A percentile compares a stretch with the other conserved stretches of the same genome.
These are phyloP conservation scores for Babesia caballi DNA, from an alignment of 169 alveolate species.

Conservation along the genomic window DNA sequence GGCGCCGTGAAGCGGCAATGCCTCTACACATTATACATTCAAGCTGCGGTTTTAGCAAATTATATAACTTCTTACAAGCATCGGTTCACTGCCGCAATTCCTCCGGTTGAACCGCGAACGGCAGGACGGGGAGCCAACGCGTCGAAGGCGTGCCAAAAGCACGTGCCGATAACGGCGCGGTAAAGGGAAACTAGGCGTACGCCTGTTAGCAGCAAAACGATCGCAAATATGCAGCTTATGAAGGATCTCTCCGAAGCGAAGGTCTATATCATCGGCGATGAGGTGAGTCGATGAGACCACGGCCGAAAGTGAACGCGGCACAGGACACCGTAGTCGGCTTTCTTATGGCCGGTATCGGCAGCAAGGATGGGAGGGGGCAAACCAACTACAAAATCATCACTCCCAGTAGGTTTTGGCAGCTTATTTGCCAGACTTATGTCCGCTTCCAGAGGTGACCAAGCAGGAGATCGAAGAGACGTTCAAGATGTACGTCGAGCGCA, in stretches of 20 bases:
- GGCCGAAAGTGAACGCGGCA: neutral
- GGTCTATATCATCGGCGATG: constrained; percentile 76
- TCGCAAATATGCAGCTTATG: constrained; percentile 40
- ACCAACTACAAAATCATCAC: constrained; percentile 71
- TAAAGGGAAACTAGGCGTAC: no score
- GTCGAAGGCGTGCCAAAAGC: no score
- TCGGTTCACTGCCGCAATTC: no score
- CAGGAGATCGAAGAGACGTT: constrained; percentile 71
- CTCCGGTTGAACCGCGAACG: no score
- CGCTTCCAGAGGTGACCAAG: constrained; percentile 62
- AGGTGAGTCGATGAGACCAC: constrained; percentile 41
- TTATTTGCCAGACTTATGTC: neutral
- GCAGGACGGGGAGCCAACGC: no score
- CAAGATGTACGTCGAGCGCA: constrained; percentile 62
- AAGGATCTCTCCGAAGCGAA: constrained; percentile 51
- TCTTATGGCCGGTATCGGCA: constrained; percentile 75
- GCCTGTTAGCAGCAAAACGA: no score
- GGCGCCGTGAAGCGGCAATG: no score
- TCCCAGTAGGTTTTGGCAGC: constrained; percentile 52
- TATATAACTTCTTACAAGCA: no score
- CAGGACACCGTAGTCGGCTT: constrained; percentile 78
- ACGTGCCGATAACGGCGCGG: no score
- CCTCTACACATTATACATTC: no score
- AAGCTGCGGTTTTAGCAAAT: no score
- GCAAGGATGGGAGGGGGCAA: constrained; percentile 73